Evolutionary conservation across 2,329 filamentous ascomycete species (phyloP).

Genomic region (Aspergillus japonicus): DNA sequence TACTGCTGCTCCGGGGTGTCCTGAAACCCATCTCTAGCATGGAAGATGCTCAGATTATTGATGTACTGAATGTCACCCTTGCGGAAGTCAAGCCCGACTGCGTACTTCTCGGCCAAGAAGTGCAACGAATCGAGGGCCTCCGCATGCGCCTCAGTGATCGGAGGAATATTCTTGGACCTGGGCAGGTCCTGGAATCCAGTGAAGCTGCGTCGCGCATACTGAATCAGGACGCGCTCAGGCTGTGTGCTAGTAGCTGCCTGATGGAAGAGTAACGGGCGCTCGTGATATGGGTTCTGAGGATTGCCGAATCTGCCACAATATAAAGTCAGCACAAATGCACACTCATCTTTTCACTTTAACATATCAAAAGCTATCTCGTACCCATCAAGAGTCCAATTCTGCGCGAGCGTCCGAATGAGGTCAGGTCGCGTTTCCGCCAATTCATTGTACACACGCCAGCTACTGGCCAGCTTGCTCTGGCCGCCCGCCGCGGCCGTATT

Average conservation of each 20-base stretch:
- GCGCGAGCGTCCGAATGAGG: slow-evolving; percentile 51
- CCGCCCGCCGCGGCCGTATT: slow-evolving; percentile 51
- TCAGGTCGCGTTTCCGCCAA: slow-evolving; percentile 54
- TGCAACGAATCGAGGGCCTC: slow-evolving; percentile 54
- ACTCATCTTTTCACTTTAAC: too few species aligned
- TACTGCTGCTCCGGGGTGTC: slow-evolving; percentile 41
- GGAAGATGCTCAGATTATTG: slow-evolving; percentile 55
- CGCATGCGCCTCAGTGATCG: slow-evolving; percentile 53
- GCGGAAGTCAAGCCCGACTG: slow-evolving; percentile 45
- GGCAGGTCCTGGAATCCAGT: slow-evolving; percentile 50
- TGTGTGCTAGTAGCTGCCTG: slow-evolving; percentile 47
- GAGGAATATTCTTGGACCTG: slow-evolving; percentile 44
- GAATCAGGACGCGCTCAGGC: slow-evolving; percentile 58
- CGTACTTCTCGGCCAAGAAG: slow-evolving; percentile 48
- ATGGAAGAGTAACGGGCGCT: slow-evolving; percentile 49
- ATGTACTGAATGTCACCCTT: slow-evolving; percentile 53
- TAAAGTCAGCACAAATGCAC: too few species aligned
- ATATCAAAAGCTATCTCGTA: slow-evolving; percentile 24
- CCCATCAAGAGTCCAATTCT: slow-evolving; percentile 51
- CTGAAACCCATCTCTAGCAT: slow-evolving; percentile 49
- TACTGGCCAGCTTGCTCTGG: slow-evolving; percentile 53
- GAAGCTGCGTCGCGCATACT: slow-evolving; percentile 61
- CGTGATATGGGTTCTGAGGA: slow-evolving; percentile 42
- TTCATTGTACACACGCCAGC: slow-evolving; percentile 56
- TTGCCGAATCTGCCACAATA: slow-evolving; percentile 52